Evolutionary conservation across 805 yeast species (phyloP), one percentile per base, ranked within the genome.

Genomic region (Zygotorulaspora florentina): DNA sequence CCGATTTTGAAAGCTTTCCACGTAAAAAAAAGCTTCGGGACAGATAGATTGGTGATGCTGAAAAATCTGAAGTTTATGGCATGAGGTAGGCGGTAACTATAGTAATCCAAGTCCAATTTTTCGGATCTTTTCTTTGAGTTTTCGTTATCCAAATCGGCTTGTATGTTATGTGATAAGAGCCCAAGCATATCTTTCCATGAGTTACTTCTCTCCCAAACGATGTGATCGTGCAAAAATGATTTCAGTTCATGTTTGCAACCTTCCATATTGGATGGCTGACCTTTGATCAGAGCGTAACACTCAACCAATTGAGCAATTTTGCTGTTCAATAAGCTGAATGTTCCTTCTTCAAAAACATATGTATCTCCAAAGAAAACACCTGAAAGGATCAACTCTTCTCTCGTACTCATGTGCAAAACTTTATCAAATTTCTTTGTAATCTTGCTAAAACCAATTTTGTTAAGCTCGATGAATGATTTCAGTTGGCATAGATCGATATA

Each of bases 121-220:
- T 35, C 39, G 18, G 35, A 30, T 11, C 17, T 34, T 12, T 28
- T 33, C 20, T 33, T 35, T 11, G 34, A 18, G 6, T 43, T 46
- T 11, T 40, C 44, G 16, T 40, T 40, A 25, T 54, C 56, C 26
- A 55, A 39, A 12, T 54, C 54, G 3, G 68, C 66, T 29, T 67
- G 67, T 23, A 54, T 42, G 43, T 63, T 64, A 2, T 85, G 72
- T 51, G 87, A 83, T 47, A 91, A 72, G 58, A 90, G 68, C 6
- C 93, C 91, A 52, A 90, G 77, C 83, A 91, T 82, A 62, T 90
- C 96, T 57, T 93, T 81, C 98, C 98, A 90, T 15, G 89, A 96
- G 0, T 96, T 90, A 61, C 87, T 87, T 66, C 98, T 78, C 67
- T 90, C 97, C 95, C 96, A 91, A 15, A 90, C 96, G 39, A 90